phyloP scores from a whole-genome alignment of 495 filamentous ascomycete species.

The Stereocaulon alpinum region DNA sequence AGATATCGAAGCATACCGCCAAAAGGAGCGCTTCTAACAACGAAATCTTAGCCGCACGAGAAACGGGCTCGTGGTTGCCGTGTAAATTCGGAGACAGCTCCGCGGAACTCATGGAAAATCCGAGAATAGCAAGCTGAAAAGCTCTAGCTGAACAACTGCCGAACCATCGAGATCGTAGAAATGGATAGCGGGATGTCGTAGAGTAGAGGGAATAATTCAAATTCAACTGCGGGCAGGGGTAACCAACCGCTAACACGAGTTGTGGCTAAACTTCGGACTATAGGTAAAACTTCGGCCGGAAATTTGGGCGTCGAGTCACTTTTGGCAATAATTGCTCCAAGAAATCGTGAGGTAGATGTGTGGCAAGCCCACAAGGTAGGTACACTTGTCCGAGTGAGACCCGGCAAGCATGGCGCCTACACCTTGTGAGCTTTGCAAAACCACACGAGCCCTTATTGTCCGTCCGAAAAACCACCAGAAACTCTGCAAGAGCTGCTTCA shows the following conservation, averaged over 20 bases:
- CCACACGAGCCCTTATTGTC: constrained; percentile 72
- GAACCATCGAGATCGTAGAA: not conserved
- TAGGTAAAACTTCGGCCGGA: no score
- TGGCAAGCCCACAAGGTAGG: not conserved
- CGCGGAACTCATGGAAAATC: not conserved
- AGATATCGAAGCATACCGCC: not conserved
- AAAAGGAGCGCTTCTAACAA: not conserved
- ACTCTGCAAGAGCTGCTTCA: constrained; percentile 83
- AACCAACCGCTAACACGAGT: no score
- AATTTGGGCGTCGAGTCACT: no score
- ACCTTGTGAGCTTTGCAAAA: constrained; percentile 65
- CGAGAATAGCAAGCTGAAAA: not conserved
- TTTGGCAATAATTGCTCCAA: no score
- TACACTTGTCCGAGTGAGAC: not conserved
- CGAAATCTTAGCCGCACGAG: not conserved
- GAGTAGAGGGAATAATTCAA: not conserved
- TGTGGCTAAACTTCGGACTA: no score
- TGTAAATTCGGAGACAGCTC: not conserved
- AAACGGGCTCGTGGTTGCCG: not conserved
- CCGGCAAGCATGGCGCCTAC: constrained; percentile 40
- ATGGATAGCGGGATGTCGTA: not conserved
- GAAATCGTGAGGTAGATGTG: no score
- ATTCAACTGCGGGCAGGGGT: no score
- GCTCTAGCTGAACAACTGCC: not conserved
- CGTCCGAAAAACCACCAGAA: constrained; percentile 89